These are phyloP conservation scores for Malus hybrid DNA, from an alignment of 331 rosid genomes.

Conservation along the genomic window DNA sequence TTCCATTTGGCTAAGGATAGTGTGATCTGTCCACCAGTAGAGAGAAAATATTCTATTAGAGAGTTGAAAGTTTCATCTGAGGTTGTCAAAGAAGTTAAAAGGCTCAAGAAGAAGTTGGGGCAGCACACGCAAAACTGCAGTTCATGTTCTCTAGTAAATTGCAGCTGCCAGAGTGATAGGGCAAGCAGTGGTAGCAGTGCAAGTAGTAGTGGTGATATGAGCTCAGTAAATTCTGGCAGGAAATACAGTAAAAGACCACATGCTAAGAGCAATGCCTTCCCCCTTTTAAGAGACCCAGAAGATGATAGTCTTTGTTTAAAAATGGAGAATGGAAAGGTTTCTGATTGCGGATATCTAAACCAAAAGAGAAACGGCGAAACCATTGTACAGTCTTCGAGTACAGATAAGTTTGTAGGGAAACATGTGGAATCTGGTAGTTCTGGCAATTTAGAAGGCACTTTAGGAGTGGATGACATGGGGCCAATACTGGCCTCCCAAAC, in stretches of 20 bases:
- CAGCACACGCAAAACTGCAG: conserved; percentile 63
- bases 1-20: conserved; percentile 47
- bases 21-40: conserved; percentile 36
- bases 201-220: conserved; percentile 49
- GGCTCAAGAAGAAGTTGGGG: conserved; percentile 82
- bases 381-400: conserved; percentile 15
- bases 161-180: conserved; percentile 96
- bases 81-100: conserved; percentile 91
- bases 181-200: conserved; percentile 98
- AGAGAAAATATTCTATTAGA: conserved; percentile 41
- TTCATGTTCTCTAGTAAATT: conserved; percentile 81
- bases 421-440: conserved; percentile 22
- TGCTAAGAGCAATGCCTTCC: conserved; percentile 29
- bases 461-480: conserved; percentile 20
- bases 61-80: conserved; percentile 84
- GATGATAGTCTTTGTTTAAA: conserved; percentile 27
- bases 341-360: conserved; percentile 26
- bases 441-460: conserved; percentile 20
- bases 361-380: conserved; percentile 19
- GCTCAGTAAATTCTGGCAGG: conserved; percentile 38
- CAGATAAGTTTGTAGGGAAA: conserved; percentile 19
- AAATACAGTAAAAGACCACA: conserved; percentile 46
- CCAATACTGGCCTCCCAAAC: conserved; percentile 31
- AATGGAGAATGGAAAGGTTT: conserved; percentile 23
- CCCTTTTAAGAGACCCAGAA: conserved; percentile 40